Conservation (phyloP, 192 early-diverging fungal species). For the Coemansia sp. region DNA sequence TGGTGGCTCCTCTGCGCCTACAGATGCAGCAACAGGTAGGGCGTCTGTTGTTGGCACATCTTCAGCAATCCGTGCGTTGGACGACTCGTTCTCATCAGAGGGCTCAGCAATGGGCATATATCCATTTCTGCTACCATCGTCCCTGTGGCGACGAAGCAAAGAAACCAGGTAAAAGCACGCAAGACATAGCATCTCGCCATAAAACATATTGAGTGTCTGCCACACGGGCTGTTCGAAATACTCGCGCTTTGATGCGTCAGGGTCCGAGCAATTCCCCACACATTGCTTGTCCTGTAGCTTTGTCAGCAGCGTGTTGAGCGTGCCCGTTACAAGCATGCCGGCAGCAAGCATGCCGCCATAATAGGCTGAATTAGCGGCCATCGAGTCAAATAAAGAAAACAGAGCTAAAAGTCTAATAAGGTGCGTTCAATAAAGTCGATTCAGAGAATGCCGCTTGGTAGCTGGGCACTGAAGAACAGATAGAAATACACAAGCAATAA, state of each 20-base stretch:
- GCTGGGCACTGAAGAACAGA: too few species aligned
- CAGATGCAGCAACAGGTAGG: constrained; percentile 11
- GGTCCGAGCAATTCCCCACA: constrained; percentile 82
- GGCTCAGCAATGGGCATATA: constrained; percentile 38
- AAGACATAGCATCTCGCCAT: constrained; percentile 86
- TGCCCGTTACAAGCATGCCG: constrained; percentile 78
- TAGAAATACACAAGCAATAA: not conserved
- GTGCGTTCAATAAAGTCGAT: constrained; percentile 6
- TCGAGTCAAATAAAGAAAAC: constrained; percentile 12
- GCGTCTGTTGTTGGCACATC: constrained; percentile 37
- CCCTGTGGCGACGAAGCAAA: constrained; percentile 26
- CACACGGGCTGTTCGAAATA: constrained; percentile 97
- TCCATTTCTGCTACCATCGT: constrained; percentile 10
- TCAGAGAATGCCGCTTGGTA: not conserved
- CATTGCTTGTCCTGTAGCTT: constrained; percentile 92
- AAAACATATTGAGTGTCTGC: constrained; percentile 98
- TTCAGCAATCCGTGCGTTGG: constrained; percentile 12
- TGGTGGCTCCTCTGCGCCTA: not conserved
- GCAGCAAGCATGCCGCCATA: constrained; percentile 57
- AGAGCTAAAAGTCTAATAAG: constrained; percentile 7
- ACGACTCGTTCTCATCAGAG: constrained; percentile 13
- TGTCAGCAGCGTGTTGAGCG: constrained; percentile 77
- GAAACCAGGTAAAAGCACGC: constrained; percentile 61
- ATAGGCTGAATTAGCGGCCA: constrained; percentile 27
- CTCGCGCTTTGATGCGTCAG: constrained; percentile 63